Conservation (phyloP, 164 flowering plant genomes). For the Echeveria elegans region DNA sequence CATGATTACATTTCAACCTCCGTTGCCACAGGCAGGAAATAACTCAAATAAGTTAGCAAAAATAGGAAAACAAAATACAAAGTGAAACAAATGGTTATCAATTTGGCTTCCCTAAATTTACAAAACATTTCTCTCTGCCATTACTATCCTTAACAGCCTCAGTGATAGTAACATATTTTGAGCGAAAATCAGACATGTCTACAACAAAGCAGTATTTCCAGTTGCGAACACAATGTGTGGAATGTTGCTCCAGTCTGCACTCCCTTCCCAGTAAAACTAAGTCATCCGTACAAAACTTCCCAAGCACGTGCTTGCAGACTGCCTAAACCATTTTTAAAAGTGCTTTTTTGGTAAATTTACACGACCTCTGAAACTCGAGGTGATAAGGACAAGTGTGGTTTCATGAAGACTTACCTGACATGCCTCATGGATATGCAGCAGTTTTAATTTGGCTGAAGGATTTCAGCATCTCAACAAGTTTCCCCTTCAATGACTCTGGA, state of each 20-base stretch:
- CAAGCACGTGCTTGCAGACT: neutral
- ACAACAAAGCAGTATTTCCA: neutral
- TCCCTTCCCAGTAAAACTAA: neutral
- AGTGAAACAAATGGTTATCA: too few species aligned
- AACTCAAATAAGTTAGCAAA: too few species aligned
- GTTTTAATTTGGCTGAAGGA: slow-evolving; percentile 28
- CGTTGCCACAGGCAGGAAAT: too few species aligned
- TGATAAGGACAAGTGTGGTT: neutral
- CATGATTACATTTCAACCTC: too few species aligned
- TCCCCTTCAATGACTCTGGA: slow-evolving; percentile 61
- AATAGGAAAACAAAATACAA: too few species aligned
- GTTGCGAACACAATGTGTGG: neutral
- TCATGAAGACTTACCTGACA: neutral
- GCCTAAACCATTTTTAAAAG: neutral
- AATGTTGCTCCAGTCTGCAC: neutral
- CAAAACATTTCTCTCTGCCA: neutral
- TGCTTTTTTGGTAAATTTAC: neutral
- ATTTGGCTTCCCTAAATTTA: neutral
- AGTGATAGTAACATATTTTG: neutral
- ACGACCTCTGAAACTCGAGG: neutral
- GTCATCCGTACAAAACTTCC: neutral
- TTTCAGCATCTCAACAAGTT: slow-evolving; percentile 39
- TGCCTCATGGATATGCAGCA: slow-evolving; percentile 15
- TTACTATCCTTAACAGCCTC: slow-evolving; percentile 3
- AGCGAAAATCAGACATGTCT: neutral